Evolutionary conservation across 306 rosid genomes (phyloP), one percentile per base, ranked within the genome.

Genomic region (Cicer bijugum): DNA sequence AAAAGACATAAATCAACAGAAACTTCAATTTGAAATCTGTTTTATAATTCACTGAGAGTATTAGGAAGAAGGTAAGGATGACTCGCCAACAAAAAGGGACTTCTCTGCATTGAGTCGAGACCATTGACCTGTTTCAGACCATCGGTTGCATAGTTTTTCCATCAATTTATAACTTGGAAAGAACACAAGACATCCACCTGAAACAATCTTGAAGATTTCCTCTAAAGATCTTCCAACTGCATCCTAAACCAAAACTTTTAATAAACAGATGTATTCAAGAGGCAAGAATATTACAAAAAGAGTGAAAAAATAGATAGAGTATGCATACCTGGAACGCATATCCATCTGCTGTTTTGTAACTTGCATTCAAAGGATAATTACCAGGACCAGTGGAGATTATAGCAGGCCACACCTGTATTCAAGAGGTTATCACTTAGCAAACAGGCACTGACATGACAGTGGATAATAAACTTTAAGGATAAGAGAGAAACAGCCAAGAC

Each of bases 111-210:
- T 82, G 67, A 93, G 79, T 35, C 75, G 87, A 74, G 96, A 86
- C 98, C 97, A 91, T 89, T 91, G 98, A 69, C 94, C 98, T 61
- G 97, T 93, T 86, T 88, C 97, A 45, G 83, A 81, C 98, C 98
- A 93, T 8, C 98, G 93, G 63, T 75, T 88, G 77, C 93, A 59
- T 80, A 93, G 84, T 64, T 89, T 93, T 38, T 91, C 96, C 97
- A 93, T 88, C 83, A 91, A 86, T 67, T 93, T 93, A 84, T 93
- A 93, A 80, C 97, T 93, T 56, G 98, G 97, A 76, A 93, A 91
- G 84, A 93, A 93, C 75, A 93, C 92, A 67, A 93, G 96, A 84
- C 97, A 93, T 37, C 98, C 98, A 17, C 96, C 96, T 0, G 96
- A 92, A 80, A 88, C 93, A 80, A 80, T 60, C 50, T 82, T 86